Evolutionary conservation across 176 grass and related monocot species (phyloP), one percentile per base, ranked within the genome.

Genomic region (Eremochloa ophiuroides): DNA sequence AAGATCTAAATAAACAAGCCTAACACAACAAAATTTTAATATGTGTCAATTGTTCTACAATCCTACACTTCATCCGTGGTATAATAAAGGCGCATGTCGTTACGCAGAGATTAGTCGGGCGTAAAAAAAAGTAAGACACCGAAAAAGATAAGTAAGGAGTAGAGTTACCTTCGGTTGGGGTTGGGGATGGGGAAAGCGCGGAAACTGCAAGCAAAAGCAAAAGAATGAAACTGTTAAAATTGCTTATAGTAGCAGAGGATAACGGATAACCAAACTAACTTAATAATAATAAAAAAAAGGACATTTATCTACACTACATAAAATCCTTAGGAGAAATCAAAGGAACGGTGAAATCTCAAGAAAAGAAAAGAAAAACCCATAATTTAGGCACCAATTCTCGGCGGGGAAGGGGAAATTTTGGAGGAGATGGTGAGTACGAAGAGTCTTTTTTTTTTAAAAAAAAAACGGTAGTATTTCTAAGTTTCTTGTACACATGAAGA

Each of bases 91-190:
- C 39, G 20, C 20, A 55, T 75, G 30, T 20, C 13, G 18, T 20
- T 20, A 51, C 47, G 2, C 48, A 53, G 48, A 74, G 25, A 11
- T 72, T n/a, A 59, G 60, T 37, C 1, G 62, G 26, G 46, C 6
- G 23, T 28, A 53, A 53, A 48, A 53, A 22, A 10, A 27, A n/a
- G n/a, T n/a, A n/a, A 20, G 29, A 17, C 22, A 37, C 0, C 10
- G 73, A 55, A 75, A 27, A 14, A 74, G 63, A 25, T 50, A 69
- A 69, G 39, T 9, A 2, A 56, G 11, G 26, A 56, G 15, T 23
- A 47, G 30, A n/a, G 8, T 87, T 82, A 82, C 79, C 85, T 87
- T 38, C 64, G n/a, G 25, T 7, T 20, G 85, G 72, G n/a, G n/a
- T n/a, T n/a, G n/a, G n/a, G n/a, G n/a, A n/a, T n/a, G n/a, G n/a